Evolutionary conservation across 1,139 yeast genomes (phyloP).

Genomic region (Candida tropicalis): DNA sequence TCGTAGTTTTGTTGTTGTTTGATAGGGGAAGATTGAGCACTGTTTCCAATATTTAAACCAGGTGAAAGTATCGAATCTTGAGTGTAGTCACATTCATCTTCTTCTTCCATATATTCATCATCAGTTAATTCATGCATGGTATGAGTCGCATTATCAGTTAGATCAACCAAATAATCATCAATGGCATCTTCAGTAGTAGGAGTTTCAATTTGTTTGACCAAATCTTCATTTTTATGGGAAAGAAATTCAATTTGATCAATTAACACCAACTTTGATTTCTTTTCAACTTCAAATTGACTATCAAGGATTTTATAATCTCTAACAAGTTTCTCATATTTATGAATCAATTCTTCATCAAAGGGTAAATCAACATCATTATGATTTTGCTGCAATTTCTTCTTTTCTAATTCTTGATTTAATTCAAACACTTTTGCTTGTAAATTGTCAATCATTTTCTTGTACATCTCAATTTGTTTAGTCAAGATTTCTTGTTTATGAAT

Average conservation of each 20-base stretch:
- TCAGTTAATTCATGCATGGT: slow-evolving; percentile 30
- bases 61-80: slow-evolving; percentile 18
- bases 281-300: slow-evolving; percentile 49
- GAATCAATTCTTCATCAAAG: slow-evolving; percentile 14
- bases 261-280: slow-evolving; percentile 52
- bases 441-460: slow-evolving; percentile 36
- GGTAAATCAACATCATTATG: slow-evolving; percentile 1
- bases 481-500: slow-evolving; percentile 30
- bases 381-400: slow-evolving; percentile 7
- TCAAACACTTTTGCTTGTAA: slow-evolving; percentile 32
- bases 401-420: slow-evolving; percentile 26
- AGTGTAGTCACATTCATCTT: slow-evolving; percentile 16
- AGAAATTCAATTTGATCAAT: slow-evolving; percentile 58
- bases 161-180: slow-evolving; percentile 11
- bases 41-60: slow-evolving; percentile 5
- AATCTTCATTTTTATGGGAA: slow-evolving; percentile 38
- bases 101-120: slow-evolving; percentile 21
- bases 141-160: slow-evolving; percentile 18
- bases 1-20: slow-evolving; percentile 15
- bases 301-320: slow-evolving; percentile 42
- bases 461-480: slow-evolving; percentile 30
- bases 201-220: slow-evolving; percentile 19
- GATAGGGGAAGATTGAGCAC: slow-evolving; percentile 29
- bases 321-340: slow-evolving; percentile 33
- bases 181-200: slow-evolving; percentile 7